phyloP scores from a whole-genome alignment of 2,329 filamentous ascomycete genomes.

The Neonectria magnoliae region DNA sequence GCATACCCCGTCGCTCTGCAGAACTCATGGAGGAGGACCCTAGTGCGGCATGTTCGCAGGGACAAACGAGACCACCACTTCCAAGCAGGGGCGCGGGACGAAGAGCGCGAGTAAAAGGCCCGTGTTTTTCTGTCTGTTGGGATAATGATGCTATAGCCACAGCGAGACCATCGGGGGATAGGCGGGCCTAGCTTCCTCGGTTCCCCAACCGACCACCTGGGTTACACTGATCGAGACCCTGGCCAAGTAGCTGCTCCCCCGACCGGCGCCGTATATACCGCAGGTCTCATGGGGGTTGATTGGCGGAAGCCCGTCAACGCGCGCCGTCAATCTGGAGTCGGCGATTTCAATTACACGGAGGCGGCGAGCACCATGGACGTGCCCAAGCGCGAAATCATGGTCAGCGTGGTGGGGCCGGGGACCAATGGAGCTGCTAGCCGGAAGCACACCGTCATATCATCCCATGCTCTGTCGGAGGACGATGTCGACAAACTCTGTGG shows the following conservation, averaged over 20 bases:
- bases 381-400: slow-evolving; percentile 36
- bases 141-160: slow-evolving; percentile 24
- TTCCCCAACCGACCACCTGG: slow-evolving; percentile 36
- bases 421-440: slow-evolving; percentile 27
- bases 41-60: slow-evolving; percentile 19
- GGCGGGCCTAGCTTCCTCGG: slow-evolving; percentile 42
- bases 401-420: slow-evolving; percentile 31
- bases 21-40: slow-evolving; percentile 13
- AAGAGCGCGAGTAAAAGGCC: slow-evolving; percentile 9
- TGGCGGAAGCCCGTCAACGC: slow-evolving; percentile 31
- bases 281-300: slow-evolving; percentile 33
- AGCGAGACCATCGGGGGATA: slow-evolving; percentile 31
- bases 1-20: slow-evolving; percentile 7
- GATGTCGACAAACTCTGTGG: slow-evolving; percentile 32
- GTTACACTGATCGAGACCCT: slow-evolving; percentile 40
- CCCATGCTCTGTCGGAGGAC: slow-evolving; percentile 28
- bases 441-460: slow-evolving; percentile 32
- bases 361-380: slow-evolving; percentile 24
- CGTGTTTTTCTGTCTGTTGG: slow-evolving; percentile 5
- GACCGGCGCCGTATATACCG: slow-evolving; percentile 37
- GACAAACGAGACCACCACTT: slow-evolving; percentile 10
- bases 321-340: slow-evolving; percentile 28
- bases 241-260: slow-evolving; percentile 25
- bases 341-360: slow-evolving; percentile 33
- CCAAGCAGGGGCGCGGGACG: slow-evolving; percentile 14